Evolutionary conservation across 2,329 filamentous ascomycete species (phyloP).

Genomic region (Helminthosporium solani): DNA sequence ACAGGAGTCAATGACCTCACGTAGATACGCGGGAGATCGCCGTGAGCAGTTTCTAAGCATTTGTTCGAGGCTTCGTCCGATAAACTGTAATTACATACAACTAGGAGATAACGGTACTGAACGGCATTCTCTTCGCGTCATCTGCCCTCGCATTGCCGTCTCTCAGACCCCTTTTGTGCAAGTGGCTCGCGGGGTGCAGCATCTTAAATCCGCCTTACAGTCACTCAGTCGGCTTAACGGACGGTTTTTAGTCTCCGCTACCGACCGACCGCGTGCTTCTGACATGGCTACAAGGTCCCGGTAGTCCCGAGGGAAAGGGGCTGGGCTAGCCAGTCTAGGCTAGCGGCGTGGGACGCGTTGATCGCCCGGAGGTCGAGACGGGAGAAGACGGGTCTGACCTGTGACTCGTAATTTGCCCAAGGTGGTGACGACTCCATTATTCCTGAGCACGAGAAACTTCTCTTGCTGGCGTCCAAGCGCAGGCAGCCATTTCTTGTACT

Average conservation of each 20-base stretch:
- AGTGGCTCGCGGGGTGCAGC: slow-evolving; percentile 16
- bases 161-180: slow-evolving; percentile 6
- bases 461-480: slow-evolving; percentile 8
- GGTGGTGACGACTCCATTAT: slow-evolving; percentile 15
- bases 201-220: slow-evolving; percentile 19
- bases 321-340: not conserved
- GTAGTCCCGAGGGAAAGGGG: slow-evolving; percentile 12
- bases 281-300: slow-evolving; percentile 2
- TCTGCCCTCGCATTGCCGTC: slow-evolving; percentile 8
- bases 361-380: not conserved
- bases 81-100: not conserved
- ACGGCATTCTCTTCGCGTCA: slow-evolving; percentile 1
- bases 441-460: slow-evolving; percentile 13
- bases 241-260: slow-evolving; percentile 3
- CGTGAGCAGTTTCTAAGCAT: too few species aligned
- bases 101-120: too few species aligned
- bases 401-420: slow-evolving; percentile 9
- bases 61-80: too few species aligned
- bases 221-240: slow-evolving; percentile 10
- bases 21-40: too few species aligned
- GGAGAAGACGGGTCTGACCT: not conserved
- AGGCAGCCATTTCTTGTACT: slow-evolving; percentile 21
- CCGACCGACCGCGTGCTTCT: slow-evolving; percentile 9
- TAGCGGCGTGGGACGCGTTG: not conserved
- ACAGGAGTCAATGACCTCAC: too few species aligned